Conservation (phyloP, 495 filamentous ascomycete genomes). For the Penicillium salamii region DNA sequence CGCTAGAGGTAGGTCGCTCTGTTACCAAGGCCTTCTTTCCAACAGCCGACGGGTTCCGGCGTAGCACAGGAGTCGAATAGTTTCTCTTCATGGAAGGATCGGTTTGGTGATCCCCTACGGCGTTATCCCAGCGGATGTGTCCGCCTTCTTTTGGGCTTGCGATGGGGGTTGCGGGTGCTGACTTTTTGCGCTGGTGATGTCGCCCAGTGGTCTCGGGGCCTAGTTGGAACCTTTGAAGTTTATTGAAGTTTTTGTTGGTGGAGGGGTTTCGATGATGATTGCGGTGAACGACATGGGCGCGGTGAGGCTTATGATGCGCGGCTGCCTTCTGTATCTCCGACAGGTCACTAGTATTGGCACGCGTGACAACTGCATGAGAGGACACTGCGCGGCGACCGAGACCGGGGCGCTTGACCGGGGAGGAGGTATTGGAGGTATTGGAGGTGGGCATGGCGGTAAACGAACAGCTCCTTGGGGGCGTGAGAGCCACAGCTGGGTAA, state of each 20-base stretch:
- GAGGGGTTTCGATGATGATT: constrained; percentile 44
- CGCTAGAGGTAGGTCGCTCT: constrained; percentile 35
- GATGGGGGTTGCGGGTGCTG: constrained; percentile 44
- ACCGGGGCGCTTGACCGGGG: constrained; percentile 47
- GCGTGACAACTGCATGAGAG: constrained; percentile 46
- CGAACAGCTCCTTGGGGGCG: constrained; percentile 13
- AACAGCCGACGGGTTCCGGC: constrained; percentile 33
- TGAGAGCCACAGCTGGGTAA: constrained; percentile 23
- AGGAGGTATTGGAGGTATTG: constrained; percentile 33
- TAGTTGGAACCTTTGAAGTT: constrained; percentile 38
- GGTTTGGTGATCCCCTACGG: constrained; percentile 27
- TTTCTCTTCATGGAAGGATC: constrained; percentile 43
- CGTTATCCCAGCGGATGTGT: constrained; percentile 45
- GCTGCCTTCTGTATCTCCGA: constrained; percentile 33
- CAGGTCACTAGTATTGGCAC: constrained; percentile 36
- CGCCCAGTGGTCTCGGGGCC: constrained; percentile 30
- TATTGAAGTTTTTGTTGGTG: constrained; percentile 41
- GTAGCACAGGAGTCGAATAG: constrained; percentile 42
- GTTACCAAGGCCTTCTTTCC: constrained; percentile 40
- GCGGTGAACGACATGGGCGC: constrained; percentile 46
- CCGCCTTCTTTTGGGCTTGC: constrained; percentile 36
- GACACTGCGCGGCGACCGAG: constrained; percentile 47
- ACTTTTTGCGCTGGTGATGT: constrained; percentile 49
- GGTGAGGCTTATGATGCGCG: constrained; percentile 32
- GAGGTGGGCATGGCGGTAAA: constrained; percentile 37